Base-by-base conservation (phyloP, 1,284 basidiomycete genomes). In the Pseudozyma hubeiensis region DNA sequence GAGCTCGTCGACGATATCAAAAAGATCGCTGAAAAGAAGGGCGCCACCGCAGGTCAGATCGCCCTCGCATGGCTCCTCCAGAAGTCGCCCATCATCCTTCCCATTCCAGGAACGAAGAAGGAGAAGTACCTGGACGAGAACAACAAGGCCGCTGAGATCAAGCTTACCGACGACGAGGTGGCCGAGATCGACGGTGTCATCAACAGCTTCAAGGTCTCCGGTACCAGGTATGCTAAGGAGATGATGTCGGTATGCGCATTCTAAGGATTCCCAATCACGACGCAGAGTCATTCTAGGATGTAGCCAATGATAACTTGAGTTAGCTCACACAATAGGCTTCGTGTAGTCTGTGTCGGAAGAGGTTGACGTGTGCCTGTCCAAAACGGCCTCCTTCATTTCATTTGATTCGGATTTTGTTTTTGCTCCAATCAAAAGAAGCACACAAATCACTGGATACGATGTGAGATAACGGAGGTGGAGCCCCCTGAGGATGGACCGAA, bases 121-220 rank as follows among this genome's bases (percentile, higher is more conserved):
- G 51, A 66, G n/a, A 64, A 64, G 45, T 60, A 76, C 48, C 57
- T 79, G 44, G 60, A 56, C 9, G 75, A 80, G 47, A 78, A 77
- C 56, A 61, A 51, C 40, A 64, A 52, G 14, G 74, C 77, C 8
- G 74, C 68, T 11, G 24, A 64, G 10, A 30, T 79, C 34, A 43
- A 56, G 37, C 48, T 80, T 13, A 58, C 24, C 19, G 34, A 58
- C 11, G 54, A 64, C 0, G 74, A 80, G 43, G 8, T 77, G 13
- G 57, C 59, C 14, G 76, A 80, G 49, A 76, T 80, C 44, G 63
- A 76, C n/a, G 39, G 17, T 7, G 41, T 73, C 6, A 68, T 78
- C 64, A 70, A 67, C 56, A 78, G 67, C 58, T 80, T 80, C 71
- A 77, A 70, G 29, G 64, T 71, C 35, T 55, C 53, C 16, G 75